phyloP scores from a whole-genome alignment of 257 asterid species.

The Coffea eugenioides region DNA sequence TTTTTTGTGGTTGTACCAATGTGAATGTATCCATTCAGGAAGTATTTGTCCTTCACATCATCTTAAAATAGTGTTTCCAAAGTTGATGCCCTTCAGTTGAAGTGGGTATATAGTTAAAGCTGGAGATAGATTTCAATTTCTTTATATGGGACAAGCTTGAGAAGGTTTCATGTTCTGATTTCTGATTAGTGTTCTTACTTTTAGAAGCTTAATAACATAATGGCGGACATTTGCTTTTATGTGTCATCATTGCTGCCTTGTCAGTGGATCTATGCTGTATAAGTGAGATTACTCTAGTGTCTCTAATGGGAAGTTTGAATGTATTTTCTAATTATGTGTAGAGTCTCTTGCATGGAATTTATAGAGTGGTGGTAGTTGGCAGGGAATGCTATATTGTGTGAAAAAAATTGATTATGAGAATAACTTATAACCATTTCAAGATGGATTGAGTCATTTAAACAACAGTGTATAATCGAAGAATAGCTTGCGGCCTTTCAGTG shows the following conservation, averaged over 20 bases:
- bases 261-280: no score
- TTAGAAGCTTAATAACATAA: neutral
- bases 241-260: no score
- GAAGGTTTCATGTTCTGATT: neutral
- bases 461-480: neutral
- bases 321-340: neutral
- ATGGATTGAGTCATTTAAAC: neutral
- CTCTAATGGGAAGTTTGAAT: neutral
- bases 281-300: neutral
- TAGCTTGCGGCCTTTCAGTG: neutral
- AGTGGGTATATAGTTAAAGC: neutral
- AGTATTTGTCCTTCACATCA: no score
- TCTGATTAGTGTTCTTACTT: neutral
- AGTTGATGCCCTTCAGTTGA: neutral
- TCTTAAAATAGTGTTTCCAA: neutral
- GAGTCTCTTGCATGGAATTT: neutral
- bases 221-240: neutral
- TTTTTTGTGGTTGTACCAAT: neutral
- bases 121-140: neutral
- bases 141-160: neutral
- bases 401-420: neutral
- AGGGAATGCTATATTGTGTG: neutral
- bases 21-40: neutral
- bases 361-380: neutral
- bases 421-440: neutral